Evolutionary conservation across 2,329 filamentous ascomycete genomes (phyloP).

Genomic region (Xylariaceae sp.): DNA sequence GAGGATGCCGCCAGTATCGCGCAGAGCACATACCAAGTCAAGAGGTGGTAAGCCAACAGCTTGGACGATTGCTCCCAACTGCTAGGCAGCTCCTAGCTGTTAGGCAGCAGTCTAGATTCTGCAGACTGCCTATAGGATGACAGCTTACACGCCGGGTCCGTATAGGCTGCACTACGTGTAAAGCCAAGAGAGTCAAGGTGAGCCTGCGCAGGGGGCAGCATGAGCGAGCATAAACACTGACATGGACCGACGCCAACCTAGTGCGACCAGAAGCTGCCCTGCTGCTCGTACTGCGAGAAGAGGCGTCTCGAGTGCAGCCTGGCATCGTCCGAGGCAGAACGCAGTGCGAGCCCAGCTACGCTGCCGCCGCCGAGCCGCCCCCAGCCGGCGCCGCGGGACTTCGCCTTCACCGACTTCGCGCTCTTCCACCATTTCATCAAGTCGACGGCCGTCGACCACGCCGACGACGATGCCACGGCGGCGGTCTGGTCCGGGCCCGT

Average conservation of each 20-base stretch:
- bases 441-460: conserved; percentile 10
- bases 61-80: too few species aligned
- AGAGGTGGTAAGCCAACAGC: conserved; percentile 3
- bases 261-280: conserved; percentile 20
- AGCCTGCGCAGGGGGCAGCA: neutral
- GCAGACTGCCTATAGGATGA: neutral
- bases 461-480: conserved; percentile 10
- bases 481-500: conserved; percentile 13
- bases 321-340: neutral
- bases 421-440: conserved; percentile 17
- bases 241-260: neutral
- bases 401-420: conserved; percentile 13
- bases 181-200: conserved; percentile 11
- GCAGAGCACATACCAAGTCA: conserved; percentile 14
- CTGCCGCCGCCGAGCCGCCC: neutral
- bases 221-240: neutral
- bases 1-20: conserved; percentile 4
- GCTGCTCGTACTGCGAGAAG: conserved; percentile 18
- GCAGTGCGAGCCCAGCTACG: conserved; percentile 3
- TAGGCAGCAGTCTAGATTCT: too few species aligned
- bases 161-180: conserved; percentile 12
- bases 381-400: conserved; percentile 2
- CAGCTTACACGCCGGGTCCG: conserved; percentile 1
- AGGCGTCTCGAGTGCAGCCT: conserved; percentile 16
- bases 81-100: too few species aligned